phyloP scores from a whole-genome alignment of 352 stramenopile genomes.

The Globisporangium perplexum region DNA sequence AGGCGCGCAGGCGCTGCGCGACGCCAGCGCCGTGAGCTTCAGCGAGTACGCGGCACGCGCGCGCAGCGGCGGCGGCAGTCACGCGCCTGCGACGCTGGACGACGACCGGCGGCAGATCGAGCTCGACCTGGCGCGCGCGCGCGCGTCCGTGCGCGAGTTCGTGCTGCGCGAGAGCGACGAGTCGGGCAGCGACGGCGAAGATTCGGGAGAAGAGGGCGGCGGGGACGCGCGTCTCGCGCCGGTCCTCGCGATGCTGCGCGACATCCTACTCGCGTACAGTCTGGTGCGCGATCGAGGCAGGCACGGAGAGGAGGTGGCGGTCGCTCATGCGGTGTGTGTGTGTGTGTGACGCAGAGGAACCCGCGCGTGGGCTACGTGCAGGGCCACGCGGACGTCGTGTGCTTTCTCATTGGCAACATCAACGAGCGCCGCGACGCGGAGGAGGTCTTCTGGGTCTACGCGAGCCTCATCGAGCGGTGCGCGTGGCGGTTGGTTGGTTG shows the following conservation, averaged over 20 bases:
- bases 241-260: conserved; percentile 34
- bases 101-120: conserved; percentile 66
- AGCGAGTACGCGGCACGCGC: conserved; percentile 31
- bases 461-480: conserved; percentile 56
- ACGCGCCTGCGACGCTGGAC: conserved; percentile 25
- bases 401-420: conserved; percentile 54
- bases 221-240: conserved; percentile 25
- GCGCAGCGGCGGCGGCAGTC: conserved; percentile 12
- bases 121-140: conserved; percentile 56
- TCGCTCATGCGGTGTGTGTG: not conserved
- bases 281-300: conserved; percentile 35
- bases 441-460: conserved; percentile 69
- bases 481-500: not conserved
- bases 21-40: conserved; percentile 32
- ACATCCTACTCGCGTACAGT: conserved; percentile 55
- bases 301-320: not conserved
- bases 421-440: conserved; percentile 40
- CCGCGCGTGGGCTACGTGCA: conserved; percentile 71
- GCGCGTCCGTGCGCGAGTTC: conserved; percentile 48
- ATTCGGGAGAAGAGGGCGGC: conserved; percentile 13
- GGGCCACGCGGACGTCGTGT: conserved; percentile 65
- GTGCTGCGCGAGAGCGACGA: conserved; percentile 18
- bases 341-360: conserved; percentile 36
- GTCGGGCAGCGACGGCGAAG: conserved; percentile 1
- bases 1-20: conserved; percentile 26